Percentiles rank a stretch among this genome's conserved stretches.
Evolutionary conservation across 768 basidiomycete species (phyloP).

Genomic region (Megacollybia marginata): DNA sequence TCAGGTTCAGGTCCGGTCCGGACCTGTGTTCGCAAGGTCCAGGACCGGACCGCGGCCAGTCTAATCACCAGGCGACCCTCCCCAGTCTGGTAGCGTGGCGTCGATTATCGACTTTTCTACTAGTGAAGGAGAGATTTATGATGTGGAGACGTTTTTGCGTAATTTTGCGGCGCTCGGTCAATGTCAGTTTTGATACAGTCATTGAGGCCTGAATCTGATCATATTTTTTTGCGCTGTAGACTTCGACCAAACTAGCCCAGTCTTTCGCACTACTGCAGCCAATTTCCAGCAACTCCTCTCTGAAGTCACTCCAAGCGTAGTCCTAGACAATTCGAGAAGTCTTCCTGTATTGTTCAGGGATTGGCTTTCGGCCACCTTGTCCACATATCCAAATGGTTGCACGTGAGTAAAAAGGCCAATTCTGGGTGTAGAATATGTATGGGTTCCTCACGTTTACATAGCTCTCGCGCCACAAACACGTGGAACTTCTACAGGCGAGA

Average conservation of each 20-base stretch:
- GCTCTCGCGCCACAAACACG: not conserved
- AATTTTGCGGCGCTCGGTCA: constrained; percentile 3
- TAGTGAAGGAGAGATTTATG: not conserved
- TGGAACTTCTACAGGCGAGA: not conserved
- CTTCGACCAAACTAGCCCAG: not conserved
- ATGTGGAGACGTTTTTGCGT: constrained; percentile 1
- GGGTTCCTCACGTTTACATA: not conserved
- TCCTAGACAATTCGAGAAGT: not conserved
- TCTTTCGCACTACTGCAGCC: not conserved
- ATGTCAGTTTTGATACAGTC: not conserved
- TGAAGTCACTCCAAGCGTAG: constrained; percentile 1
- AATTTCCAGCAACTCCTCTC: constrained; percentile 2
- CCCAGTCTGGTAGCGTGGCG: not conserved
- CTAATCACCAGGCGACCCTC: not conserved
- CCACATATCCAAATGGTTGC: constrained; percentile 4
- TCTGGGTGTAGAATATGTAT: not conserved
- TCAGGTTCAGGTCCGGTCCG: too few relatives aligned
- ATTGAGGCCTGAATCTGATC: not conserved
- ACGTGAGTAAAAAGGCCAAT: constrained; percentile 1
- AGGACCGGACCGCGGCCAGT: too few relatives aligned
- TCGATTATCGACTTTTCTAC: not conserved
- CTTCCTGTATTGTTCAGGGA: constrained; percentile 3
- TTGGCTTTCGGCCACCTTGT: constrained; percentile 1
- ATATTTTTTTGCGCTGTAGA: not conserved
- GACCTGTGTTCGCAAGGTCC: too few relatives aligned